These are phyloP conservation scores for Chlamydomonas reinhardtii DNA, from an alignment of 163 green algal genomes.

Conservation along the genomic window DNA sequence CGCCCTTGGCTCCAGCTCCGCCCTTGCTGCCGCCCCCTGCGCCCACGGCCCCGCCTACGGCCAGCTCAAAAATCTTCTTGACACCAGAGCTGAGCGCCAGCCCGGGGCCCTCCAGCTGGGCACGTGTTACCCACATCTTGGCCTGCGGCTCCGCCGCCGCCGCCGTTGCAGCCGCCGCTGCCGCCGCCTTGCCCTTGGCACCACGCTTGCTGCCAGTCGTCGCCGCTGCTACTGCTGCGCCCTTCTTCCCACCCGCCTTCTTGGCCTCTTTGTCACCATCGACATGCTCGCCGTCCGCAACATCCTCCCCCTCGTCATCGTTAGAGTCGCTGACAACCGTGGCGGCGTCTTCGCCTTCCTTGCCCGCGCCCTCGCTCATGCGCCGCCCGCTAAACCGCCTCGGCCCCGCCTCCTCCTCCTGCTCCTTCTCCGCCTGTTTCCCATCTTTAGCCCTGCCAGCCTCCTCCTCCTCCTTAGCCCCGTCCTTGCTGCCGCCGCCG, in stretches of 20 bases:
- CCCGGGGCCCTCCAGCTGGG: conserved; percentile 54
- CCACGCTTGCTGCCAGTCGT: neutral
- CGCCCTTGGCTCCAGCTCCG: neutral
- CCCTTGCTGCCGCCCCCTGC: neutral
- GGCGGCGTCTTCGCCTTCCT: neutral
- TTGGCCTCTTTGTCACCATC: neutral
- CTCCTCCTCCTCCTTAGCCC: neutral
- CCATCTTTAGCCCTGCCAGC: neutral
- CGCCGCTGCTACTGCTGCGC: neutral
- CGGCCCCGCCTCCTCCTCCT: neutral
- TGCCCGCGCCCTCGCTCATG: neutral
- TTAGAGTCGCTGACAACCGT: too few relatives aligned
- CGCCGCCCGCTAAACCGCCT: neutral
- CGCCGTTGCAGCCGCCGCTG: neutral
- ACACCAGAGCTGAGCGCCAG: conserved; percentile 65
- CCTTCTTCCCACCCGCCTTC: neutral
- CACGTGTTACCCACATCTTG: conserved; percentile 61
- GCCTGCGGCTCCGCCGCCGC: neutral
- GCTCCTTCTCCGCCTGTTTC: neutral
- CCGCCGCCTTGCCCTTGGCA: neutral
- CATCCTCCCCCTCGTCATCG: neutral
- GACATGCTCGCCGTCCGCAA: neutral
- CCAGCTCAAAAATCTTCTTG: conserved; percentile 66
- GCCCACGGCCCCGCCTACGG: neutral
- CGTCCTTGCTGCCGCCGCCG: neutral